A percentile compares a stretch with the other conserved stretches of the same genome.
phyloP scores from a whole-genome alignment of 208 protist genomes.

The Trypanosoma melophagium region DNA sequence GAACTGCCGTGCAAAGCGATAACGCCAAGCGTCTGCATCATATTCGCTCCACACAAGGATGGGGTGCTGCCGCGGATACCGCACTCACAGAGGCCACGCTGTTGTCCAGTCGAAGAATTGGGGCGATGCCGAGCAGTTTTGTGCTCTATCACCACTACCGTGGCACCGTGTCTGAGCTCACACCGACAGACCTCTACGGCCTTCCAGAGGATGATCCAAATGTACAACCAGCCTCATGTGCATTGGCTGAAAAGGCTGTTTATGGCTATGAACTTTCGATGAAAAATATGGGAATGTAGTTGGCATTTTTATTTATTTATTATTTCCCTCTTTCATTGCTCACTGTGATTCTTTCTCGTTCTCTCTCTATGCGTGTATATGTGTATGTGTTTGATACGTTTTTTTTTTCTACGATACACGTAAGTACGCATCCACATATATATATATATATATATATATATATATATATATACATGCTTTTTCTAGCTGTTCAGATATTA shows the following conservation, averaged over 20 bases:
- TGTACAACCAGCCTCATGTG: conserved; percentile 82
- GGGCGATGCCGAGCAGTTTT: conserved; percentile 69
- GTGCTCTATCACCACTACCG: conserved; percentile 83
- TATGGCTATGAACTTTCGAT: conserved; percentile 86
- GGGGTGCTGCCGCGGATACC: conserved; percentile 69
- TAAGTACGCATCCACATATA: too few species aligned
- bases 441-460: too few species aligned
- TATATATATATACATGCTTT: too few species aligned
- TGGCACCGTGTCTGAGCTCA: conserved; percentile 70
- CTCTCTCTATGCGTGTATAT: too few species aligned
- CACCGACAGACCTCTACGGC: conserved; percentile 70
- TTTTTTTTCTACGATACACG: too few species aligned
- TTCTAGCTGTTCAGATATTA: too few species aligned
- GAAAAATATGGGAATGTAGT: conserved; percentile 70
- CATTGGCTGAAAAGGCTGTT: conserved; percentile 67
- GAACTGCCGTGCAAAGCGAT: conserved; percentile 54
- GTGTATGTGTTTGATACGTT: too few species aligned
- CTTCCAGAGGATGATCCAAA: conserved; percentile 80
- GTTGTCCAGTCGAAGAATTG: conserved; percentile 62
- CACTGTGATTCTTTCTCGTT: too few species aligned
- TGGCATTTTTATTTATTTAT: too few species aligned
- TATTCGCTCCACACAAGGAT: conserved; percentile 79
- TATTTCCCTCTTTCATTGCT: too few species aligned
- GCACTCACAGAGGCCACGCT: conserved; percentile 78
- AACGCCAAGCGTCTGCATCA: conserved; percentile 81